Base-by-base conservation (phyloP, 192 early-diverging fungal genomes). In the Dissophora globulifera region DNA sequence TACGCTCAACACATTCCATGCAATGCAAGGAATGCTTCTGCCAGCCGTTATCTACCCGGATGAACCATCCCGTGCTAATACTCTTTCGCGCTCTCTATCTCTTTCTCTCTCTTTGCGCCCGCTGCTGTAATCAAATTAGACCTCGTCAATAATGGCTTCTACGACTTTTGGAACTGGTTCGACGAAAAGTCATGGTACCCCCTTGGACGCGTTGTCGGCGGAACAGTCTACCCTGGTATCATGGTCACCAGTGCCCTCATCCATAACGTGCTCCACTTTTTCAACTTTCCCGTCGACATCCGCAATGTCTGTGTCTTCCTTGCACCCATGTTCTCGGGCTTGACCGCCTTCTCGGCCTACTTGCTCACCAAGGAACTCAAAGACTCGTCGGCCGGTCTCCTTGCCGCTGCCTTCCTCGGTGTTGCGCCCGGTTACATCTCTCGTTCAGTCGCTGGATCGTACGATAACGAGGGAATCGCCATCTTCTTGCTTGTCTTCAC, bases 141-240 rank as follows among this genome's bases (percentile, higher is more conserved):
- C 70, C 85, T 99, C 8, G 96, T 97, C 25, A 87, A 95, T 67
- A 88, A 95, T 57, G 96, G 96, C 11, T 94, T 93, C 63, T 98
- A 98, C 81, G 94, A 98, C 57, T 99, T 99, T 76, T 95, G 95
- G 90, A 99, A 98, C 84, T 99, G 98, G 98, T 99, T 98, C 69
- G 98, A 99, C 70, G 93, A 96, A 81, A 88, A 94, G 16, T 95
- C 96, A 7, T 99, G 98, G 98, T 99, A 98, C 74, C 96, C 96
- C 8, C 87, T 98, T 40, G 96, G 98, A 53, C 94, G 98, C 67
- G 98, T 98, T 22, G 98, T 99, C 10, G 98, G 98, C 25, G 97
- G 97, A 31, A 99, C 98, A 0, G 90, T 99, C n/a, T 99, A 98
- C 82, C 98, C 98, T 10, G 98, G 98, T 31, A 90, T 99, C 79